phyloP scores from a whole-genome alignment of 495 filamentous ascomycete genomes.

The Xylaria curta region DNA sequence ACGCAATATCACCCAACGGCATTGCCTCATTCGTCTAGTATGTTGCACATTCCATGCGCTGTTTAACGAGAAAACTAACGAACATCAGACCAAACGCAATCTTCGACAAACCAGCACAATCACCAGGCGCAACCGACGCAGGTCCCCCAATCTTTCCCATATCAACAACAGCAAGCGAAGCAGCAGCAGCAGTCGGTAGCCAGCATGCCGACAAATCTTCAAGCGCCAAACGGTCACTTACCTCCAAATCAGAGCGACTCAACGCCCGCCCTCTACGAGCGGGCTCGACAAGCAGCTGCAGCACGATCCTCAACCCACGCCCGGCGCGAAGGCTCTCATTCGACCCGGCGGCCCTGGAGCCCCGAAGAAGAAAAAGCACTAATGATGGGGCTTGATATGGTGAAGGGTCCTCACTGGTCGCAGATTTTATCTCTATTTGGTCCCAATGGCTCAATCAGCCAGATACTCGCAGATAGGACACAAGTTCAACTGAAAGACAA shows the following conservation, averaged over 20 bases:
- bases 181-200: slow-evolving; percentile 30
- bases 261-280: slow-evolving; percentile 80
- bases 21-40: slow-evolving; percentile 42
- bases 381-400: slow-evolving; percentile 88
- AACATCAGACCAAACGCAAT: slow-evolving; percentile 25
- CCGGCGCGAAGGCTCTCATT: slow-evolving; percentile 76
- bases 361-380: slow-evolving; percentile 90
- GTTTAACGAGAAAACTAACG: neutral
- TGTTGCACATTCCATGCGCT: slow-evolving; percentile 4
- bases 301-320: slow-evolving; percentile 77
- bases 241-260: slow-evolving; percentile 77
- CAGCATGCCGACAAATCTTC: slow-evolving; percentile 30
- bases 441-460: slow-evolving; percentile 78
- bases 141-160: slow-evolving; percentile 36
- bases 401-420: slow-evolving; percentile 94
- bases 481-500: slow-evolving; percentile 98
- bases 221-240: slow-evolving; percentile 49
- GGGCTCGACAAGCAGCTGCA: slow-evolving; percentile 79
- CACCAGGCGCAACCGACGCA: slow-evolving; percentile 42
- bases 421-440: slow-evolving; percentile 93
- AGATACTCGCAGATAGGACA: slow-evolving; percentile 88
- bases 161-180: slow-evolving; percentile 35
- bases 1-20: slow-evolving; percentile 44
- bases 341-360: slow-evolving; percentile 88
- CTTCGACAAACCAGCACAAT: slow-evolving; percentile 35